phyloP scores from a whole-genome alignment of 202 grass and related monocot species.

The Bolboschoenoplectus hybrid region DNA sequence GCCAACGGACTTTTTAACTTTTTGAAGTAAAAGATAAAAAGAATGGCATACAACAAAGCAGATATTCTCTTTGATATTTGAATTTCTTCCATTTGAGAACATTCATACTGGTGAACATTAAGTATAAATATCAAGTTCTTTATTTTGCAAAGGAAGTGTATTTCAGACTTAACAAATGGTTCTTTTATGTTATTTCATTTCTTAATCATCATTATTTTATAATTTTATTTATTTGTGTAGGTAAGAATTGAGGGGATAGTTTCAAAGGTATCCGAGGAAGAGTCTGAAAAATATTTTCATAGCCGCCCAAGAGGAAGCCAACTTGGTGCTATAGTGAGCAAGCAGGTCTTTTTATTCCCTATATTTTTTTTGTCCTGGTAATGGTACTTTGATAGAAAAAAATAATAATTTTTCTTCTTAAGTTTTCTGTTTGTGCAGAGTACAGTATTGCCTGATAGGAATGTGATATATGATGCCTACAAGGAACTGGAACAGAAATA shows the following conservation, averaged over 20 bases:
- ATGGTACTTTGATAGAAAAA: conserved; percentile 18
- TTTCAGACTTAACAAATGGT: background rate
- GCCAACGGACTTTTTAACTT: background rate
- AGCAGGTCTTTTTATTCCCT: conserved; percentile 64
- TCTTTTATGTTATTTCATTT: conserved; percentile 3
- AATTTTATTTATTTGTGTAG: conserved; percentile 43
- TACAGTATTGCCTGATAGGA: conserved; percentile 68
- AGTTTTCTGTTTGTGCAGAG: conserved; percentile 55
- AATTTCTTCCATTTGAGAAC: conserved; percentile 4
- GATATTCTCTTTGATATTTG: background rate
- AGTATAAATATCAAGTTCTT: background rate
- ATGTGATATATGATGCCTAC: conserved; percentile 66
- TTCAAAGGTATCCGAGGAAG: conserved; percentile 54
- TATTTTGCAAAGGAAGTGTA: conserved; percentile 7
- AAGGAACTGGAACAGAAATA: conserved; percentile 85
- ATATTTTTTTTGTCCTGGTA: background rate
- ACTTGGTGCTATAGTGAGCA: conserved; percentile 91
- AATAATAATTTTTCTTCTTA: background rate
- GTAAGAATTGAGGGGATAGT: conserved; percentile 71
- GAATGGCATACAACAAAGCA: background rate
- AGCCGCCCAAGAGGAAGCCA: conserved; percentile 81
- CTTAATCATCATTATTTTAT: conserved; percentile 10
- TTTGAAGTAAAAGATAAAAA: background rate
- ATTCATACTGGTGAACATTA: background rate
- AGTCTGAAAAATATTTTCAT: conserved; percentile 76